Conservation (phyloP, 2,329 filamentous ascomycete genomes). For the Cryphonectria parasitica region DNA sequence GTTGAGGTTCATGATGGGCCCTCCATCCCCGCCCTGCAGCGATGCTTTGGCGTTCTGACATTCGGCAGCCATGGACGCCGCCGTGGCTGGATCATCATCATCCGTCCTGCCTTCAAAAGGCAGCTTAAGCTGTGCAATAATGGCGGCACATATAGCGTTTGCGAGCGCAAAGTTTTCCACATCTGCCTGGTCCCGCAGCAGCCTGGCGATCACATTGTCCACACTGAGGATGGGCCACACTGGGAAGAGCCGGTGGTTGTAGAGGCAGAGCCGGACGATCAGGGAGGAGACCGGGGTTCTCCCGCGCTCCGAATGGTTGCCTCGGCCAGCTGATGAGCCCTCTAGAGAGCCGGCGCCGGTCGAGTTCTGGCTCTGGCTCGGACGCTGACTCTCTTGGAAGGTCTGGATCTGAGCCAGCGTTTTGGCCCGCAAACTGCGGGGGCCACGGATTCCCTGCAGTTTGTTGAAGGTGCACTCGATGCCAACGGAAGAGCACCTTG, state of each 20-base stretch:
- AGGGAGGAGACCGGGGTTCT: conserved; percentile 33
- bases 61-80: conserved; percentile 41
- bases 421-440: conserved; percentile 49
- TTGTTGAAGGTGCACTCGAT: conserved; percentile 56
- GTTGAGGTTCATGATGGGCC: conserved; percentile 43
- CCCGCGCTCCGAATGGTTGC: conserved; percentile 10
- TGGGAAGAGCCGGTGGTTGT: conserved; percentile 54
- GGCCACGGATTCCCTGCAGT: conserved; percentile 48
- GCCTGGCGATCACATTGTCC: conserved; percentile 44
- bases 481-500: conserved; percentile 47
- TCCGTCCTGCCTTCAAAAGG: conserved; percentile 36
- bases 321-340: conserved; percentile 7
- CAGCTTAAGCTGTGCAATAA: conserved; percentile 53
- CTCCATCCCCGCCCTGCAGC: conserved; percentile 32
- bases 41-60: conserved; percentile 38
- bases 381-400: conserved; percentile 32
- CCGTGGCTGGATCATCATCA: conserved; percentile 39
- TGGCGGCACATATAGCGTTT: conserved; percentile 51
- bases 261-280: conserved; percentile 46
- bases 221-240: conserved; percentile 56
- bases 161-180: conserved; percentile 46
- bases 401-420: conserved; percentile 48
- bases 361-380: neutral
- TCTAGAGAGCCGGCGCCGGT: conserved; percentile 6
- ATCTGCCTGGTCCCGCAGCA: conserved; percentile 41